phyloP scores from a whole-genome alignment of 805 yeast species.

The Cyberlindnera maritima region DNA sequence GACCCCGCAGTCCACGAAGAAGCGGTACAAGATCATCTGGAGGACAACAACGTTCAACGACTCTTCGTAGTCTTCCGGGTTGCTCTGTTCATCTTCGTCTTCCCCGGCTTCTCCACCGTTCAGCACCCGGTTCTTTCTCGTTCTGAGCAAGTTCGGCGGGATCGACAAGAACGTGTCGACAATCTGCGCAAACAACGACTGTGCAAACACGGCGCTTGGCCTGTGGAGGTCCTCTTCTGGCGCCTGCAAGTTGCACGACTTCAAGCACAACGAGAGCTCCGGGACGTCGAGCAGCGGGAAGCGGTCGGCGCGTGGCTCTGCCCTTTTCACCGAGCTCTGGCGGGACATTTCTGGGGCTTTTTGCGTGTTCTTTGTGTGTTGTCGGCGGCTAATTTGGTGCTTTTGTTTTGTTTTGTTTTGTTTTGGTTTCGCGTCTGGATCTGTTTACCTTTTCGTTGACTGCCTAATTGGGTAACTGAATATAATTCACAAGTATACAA shows the following conservation, averaged over 20 bases:
- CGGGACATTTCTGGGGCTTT: slow-evolving; percentile 15
- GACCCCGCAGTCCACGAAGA: slow-evolving; percentile 71
- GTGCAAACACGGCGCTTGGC: slow-evolving; percentile 58
- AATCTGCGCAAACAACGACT: slow-evolving; percentile 55
- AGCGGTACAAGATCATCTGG: slow-evolving; percentile 57
- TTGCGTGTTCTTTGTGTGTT: neutral
- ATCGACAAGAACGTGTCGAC: slow-evolving; percentile 60
- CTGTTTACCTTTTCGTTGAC: slow-evolving; percentile 15
- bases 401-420: neutral
- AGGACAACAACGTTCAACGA: slow-evolving; percentile 52
- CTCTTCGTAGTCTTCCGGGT: slow-evolving; percentile 32
- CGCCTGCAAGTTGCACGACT: slow-evolving; percentile 58
- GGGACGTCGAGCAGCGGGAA: slow-evolving; percentile 61
- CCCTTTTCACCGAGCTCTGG: slow-evolving; percentile 18
- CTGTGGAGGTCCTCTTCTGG: slow-evolving; percentile 55
- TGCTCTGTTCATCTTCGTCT: slow-evolving; percentile 5
- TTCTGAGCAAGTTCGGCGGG: slow-evolving; percentile 31
- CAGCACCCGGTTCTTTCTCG: slow-evolving; percentile 16
- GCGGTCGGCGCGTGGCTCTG: slow-evolving; percentile 37
- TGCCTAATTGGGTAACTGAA: slow-evolving; percentile 9
- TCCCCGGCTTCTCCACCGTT: slow-evolving; percentile 2
- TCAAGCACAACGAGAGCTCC: slow-evolving; percentile 58
- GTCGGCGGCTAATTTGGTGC: neutral
- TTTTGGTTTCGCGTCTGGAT: slow-evolving; percentile 7
- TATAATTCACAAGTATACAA: neutral